Evolutionary conservation across 257 asterid genomes (phyloP).

Genomic region (Penstemon davidsonii): DNA sequence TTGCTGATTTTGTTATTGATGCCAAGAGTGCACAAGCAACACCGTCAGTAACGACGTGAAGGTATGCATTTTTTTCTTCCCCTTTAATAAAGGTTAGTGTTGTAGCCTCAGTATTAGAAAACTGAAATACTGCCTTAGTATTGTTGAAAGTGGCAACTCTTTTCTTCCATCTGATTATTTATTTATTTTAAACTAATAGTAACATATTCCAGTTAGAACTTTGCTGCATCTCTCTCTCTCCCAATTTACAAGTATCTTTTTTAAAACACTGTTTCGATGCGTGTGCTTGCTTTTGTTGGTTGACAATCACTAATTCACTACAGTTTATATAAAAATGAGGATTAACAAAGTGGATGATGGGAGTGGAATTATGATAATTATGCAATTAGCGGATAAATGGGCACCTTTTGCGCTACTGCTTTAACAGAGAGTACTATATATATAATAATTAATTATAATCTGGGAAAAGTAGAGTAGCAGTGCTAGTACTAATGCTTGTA

Average conservation of each 20-base stretch:
- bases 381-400: slow-evolving; percentile 38
- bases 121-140: neutral
- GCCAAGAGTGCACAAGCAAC: neutral
- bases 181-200: too few species aligned
- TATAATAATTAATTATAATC: slow-evolving; percentile 12
- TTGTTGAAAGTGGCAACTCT: neutral
- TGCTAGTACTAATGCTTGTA: slow-evolving; percentile 26
- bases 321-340: neutral
- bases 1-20: neutral
- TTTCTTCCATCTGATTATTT: neutral
- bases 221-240: too few species aligned
- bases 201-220: too few species aligned
- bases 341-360: slow-evolving; percentile 23
- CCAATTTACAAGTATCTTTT: neutral
- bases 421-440: slow-evolving; percentile 20
- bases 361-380: slow-evolving; percentile 28
- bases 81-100: too few species aligned
- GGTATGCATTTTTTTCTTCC: neutral
- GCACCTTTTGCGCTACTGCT: slow-evolving; percentile 45
- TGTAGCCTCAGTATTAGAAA: neutral
- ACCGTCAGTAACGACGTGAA: neutral
- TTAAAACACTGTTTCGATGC: neutral
- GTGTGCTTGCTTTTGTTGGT: neutral
- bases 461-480: slow-evolving; percentile 18
- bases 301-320: slow-evolving; percentile 8